Conservation (phyloP, 331 rosid genomes). For the Malus hybrid region DNA sequence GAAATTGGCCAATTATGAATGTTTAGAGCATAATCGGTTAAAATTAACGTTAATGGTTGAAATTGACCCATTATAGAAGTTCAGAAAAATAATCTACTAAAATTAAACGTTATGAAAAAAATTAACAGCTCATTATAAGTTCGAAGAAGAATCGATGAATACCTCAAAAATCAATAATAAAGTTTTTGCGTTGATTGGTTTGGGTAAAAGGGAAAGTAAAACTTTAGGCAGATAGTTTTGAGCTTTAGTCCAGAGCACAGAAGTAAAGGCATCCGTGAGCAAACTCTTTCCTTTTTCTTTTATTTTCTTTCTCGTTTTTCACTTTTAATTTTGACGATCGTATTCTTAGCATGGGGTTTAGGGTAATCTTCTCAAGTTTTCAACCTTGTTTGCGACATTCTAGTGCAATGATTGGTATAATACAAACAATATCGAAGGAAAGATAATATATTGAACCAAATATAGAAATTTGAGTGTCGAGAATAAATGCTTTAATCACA, state of each 20-base stretch:
- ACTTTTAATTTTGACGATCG: background rate
- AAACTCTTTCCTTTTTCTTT: background rate
- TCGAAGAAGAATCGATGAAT: no score
- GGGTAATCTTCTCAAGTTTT: background rate
- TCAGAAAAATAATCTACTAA: no score
- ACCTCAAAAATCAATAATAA: background rate
- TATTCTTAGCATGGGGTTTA: background rate
- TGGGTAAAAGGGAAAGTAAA: background rate
- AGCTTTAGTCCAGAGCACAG: background rate
- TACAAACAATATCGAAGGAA: no score
- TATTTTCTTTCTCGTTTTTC: background rate
- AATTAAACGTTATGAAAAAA: no score
- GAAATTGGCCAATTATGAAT: no score
- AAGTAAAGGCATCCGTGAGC: background rate
- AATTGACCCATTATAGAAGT: no score
- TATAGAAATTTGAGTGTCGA: no score
- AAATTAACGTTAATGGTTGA: no score
- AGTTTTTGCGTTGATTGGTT: background rate
- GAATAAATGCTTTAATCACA: background rate
- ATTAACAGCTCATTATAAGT: no score
- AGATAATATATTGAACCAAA: no score
- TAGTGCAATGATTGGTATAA: background rate
- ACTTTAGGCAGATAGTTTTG: background rate
- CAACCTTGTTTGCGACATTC: background rate
- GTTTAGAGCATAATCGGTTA: no score